Percentiles rank a stretch among this genome's conserved stretches.
These are phyloP conservation scores for Farysia itapuensis DNA, from an alignment of 1,284 basidiomycete genomes.

Conservation along the genomic window DNA sequence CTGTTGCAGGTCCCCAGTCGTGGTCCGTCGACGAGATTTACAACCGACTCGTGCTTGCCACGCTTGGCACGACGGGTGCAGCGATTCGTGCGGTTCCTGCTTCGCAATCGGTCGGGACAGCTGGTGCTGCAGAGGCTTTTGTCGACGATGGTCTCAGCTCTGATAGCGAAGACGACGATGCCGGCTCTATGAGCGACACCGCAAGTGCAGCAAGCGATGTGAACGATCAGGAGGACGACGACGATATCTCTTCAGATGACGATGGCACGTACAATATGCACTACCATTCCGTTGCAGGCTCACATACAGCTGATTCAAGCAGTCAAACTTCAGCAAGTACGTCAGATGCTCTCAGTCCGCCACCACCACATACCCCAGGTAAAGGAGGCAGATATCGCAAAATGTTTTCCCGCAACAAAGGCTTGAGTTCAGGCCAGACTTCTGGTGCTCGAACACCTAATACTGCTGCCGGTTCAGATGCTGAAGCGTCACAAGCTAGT, in stretches of 20 bases:
- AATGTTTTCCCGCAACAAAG: conserved; percentile 24
- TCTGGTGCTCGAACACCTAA: conserved; percentile 19
- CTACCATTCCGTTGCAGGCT: conserved; percentile 27
- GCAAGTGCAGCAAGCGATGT: conserved; percentile 16
- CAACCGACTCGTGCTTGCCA: conserved; percentile 31
- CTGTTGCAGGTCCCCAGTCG: neutral
- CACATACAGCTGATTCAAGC: neutral
- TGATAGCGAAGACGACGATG: conserved; percentile 20
- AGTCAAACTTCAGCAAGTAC: conserved; percentile 1
- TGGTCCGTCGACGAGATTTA: conserved; percentile 33
- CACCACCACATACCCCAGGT: conserved; percentile 11
- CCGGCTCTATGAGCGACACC: conserved; percentile 4
- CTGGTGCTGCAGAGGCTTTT: conserved; percentile 41
- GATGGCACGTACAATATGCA: conserved; percentile 29
- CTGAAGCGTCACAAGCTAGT: conserved; percentile 7
- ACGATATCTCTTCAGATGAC: conserved; percentile 16
- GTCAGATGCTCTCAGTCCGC: conserved; percentile 2
- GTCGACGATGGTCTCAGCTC: conserved; percentile 44
- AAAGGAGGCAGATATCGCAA: conserved; percentile 14
- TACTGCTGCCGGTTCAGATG: conserved; percentile 10
- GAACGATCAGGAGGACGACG: conserved; percentile 2
- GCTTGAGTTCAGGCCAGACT: conserved; percentile 7
- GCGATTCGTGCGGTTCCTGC: conserved; percentile 48
- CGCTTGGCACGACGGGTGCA: conserved; percentile 16
- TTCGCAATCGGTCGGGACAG: conserved; percentile 45